Base-by-base conservation (phyloP, 2,329 filamentous ascomycete genomes). In the Colletotrichum shisoi region DNA sequence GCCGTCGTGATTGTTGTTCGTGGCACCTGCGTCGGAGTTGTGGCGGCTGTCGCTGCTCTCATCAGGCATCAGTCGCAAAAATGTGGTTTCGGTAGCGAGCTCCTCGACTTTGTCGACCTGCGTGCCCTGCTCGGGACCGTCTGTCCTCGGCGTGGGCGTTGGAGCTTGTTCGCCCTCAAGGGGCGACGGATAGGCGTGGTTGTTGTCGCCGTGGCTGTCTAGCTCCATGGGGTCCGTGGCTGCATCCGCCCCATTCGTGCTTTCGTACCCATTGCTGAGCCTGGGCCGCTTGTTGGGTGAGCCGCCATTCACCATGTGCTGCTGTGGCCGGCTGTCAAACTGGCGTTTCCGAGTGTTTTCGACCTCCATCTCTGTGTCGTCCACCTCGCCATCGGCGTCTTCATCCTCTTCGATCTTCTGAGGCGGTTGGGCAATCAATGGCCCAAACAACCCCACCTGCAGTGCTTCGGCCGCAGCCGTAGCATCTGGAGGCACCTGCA, bases 181-280 rank as follows among this genome's bases (percentile, higher is more conserved):
- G 62, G 87, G 87, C 62, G 87, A 89, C 60, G 87, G 87, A 73
- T 89, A 90, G 72, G 87, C 87, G 76, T 89, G 85, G 73, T 86
- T 85, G 74, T 81, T 79, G 70, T 79, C 77, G 64, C 77, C 77
- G 69, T 80, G 79, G 45, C 78, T 78, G 76, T 89, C 87, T 70
- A 88, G 76, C 71, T 89, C 86, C 85, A 89, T 88, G 71, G 85
- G 83, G 69, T 83, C 80, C 73, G 68, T 71, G 63, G 73, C 72
- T 70, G 83, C 79, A 75, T 82, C 84, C 73, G 78, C 75, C 72
- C 80, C 81, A 75, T 85, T 68, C 45, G 65, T 65, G 65, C 65
- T 85, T 73, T 87, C 86, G 77, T 83, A 85, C 74, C 86, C 86
- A 80, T 89, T 89, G 79, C 83, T 87, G 73, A 89, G 80, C 73